Conservation (phyloP, 768 basidiomycete genomes). For the Suillus clintonianus region DNA sequence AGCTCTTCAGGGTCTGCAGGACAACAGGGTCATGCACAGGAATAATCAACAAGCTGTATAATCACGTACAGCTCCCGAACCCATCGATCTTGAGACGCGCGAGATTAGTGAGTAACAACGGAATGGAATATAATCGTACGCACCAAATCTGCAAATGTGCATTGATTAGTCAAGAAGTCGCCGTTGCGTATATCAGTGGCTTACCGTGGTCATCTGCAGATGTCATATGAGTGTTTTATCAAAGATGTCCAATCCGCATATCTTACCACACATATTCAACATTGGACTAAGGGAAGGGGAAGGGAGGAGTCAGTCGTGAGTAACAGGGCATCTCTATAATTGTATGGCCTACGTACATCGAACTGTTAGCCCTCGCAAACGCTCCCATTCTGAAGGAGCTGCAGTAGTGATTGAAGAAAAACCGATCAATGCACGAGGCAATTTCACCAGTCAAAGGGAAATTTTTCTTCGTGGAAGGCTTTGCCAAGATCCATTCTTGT, state of each 20-base stretch:
- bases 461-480: conserved; percentile 57
- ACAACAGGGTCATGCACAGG: conserved; percentile 6
- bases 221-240: not conserved
- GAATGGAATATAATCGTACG: conserved; percentile 12
- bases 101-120: not conserved
- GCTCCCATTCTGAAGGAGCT: conserved; percentile 83
- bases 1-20: conserved; percentile 77
- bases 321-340: not conserved
- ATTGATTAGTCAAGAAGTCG: conserved; percentile 13
- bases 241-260: not conserved
- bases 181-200: conserved; percentile 15
- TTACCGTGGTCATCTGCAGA: conserved; percentile 78
- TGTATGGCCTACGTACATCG: conserved; percentile 60
- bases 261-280: conserved; percentile 82
- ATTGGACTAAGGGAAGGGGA: conserved; percentile 59
- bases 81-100: conserved; percentile 66
- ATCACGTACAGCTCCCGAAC: conserved; percentile 74
- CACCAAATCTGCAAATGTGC: conserved; percentile 45
- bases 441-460: conserved; percentile 74
- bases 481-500: conserved; percentile 79
- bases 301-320: not conserved
- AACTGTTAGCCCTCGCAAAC: conserved; percentile 87
- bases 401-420: conserved; percentile 92
- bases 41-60: not conserved
- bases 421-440: conserved; percentile 74